Evolutionary conservation across 2,329 filamentous ascomycete species (phyloP).

Genomic region (Ophiocordyceps camponoti-leonardi): DNA sequence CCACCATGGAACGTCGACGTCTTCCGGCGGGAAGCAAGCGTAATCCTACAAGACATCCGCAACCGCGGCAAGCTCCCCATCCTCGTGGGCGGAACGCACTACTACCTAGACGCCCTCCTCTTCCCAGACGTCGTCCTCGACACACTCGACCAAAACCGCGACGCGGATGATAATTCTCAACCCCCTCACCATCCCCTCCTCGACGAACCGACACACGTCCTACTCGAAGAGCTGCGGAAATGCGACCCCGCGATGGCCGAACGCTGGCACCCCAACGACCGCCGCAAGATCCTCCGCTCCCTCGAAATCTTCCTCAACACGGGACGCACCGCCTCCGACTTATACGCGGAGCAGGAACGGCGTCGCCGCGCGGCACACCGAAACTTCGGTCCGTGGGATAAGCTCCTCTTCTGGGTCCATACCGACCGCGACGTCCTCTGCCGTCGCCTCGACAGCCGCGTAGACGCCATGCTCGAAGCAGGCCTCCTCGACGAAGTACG

Average conservation of each 20-base stretch:
- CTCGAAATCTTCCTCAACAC: constrained; percentile 80
- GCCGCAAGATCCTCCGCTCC: constrained; percentile 75
- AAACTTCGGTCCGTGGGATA: constrained; percentile 22
- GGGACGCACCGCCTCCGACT: constrained; percentile 64
- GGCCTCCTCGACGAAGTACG: constrained; percentile 32
- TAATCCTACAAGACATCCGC: constrained; percentile 61
- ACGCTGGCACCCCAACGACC: constrained; percentile 86
- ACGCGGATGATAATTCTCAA: constrained; percentile 15
- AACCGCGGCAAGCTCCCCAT: constrained; percentile 68
- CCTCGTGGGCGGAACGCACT: constrained; percentile 85
- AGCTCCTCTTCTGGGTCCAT: constrained; percentile 78
- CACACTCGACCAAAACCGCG: constrained; percentile 7
- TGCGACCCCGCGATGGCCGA: constrained; percentile 82
- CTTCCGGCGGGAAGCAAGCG: constrained; percentile 54
- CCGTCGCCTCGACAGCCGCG: constrained; percentile 54
- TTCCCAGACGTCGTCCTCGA: constrained; percentile 48
- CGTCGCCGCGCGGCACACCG: constrained; percentile 5
- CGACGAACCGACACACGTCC: constrained; percentile 48
- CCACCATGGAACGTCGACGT: constrained; percentile 69
- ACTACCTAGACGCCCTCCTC: constrained; percentile 79
- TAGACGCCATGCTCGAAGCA: constrained; percentile 63
- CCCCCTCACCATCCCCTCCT: constrained; percentile 48
- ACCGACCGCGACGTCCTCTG: constrained; percentile 52
- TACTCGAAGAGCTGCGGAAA: constrained; percentile 55
- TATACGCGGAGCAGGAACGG: constrained; percentile 62